Conservation (phyloP, 441 rosid species). For the Pelargonium myrrhifolium region DNA sequence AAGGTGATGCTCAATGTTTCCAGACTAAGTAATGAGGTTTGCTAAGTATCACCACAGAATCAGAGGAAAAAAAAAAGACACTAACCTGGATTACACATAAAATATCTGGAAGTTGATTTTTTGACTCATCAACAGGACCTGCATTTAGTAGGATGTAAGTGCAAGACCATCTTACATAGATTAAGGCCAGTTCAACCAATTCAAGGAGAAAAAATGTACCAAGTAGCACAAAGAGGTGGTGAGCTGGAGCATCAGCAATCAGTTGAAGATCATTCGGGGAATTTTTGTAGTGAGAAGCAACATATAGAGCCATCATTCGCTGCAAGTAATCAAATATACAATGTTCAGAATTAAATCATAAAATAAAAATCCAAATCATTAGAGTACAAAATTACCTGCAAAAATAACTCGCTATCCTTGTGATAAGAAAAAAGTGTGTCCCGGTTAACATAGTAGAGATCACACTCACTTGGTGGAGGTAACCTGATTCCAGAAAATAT, state of each 20-base stretch:
- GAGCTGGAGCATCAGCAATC: slow-evolving; percentile 99
- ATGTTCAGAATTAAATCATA: slow-evolving; percentile 10
- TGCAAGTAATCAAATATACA: slow-evolving; percentile 33
- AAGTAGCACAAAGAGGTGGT: slow-evolving; percentile 86
- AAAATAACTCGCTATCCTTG: slow-evolving; percentile 88
- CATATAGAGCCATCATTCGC: slow-evolving; percentile 98
- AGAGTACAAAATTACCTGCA: slow-evolving; percentile 50
- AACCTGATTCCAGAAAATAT: slow-evolving; percentile 37
- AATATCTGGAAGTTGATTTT: slow-evolving; percentile 89
- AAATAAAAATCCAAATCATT: slow-evolving; percentile 9
- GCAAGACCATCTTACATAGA: slow-evolving; percentile 12
- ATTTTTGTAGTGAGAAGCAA: slow-evolving; percentile 96
- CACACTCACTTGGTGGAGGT: slow-evolving; percentile 81
- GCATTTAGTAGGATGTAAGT: slow-evolving; percentile 21
- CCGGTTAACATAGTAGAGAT: slow-evolving; percentile 88
- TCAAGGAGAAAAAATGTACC: slow-evolving; percentile 38
- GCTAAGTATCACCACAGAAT: background rate
- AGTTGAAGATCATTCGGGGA: slow-evolving; percentile 97
- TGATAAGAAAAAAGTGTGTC: slow-evolving; percentile 93
- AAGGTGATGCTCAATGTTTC: background rate
- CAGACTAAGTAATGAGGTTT: background rate
- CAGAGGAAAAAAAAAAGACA: background rate
- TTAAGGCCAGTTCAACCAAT: slow-evolving; percentile 14
- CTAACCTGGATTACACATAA: slow-evolving; percentile 85
- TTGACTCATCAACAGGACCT: slow-evolving; percentile 96